These are phyloP conservation scores for Nemania sp. DNA, from an alignment of 2,329 filamentous ascomycete genomes.

Conservation along the genomic window DNA sequence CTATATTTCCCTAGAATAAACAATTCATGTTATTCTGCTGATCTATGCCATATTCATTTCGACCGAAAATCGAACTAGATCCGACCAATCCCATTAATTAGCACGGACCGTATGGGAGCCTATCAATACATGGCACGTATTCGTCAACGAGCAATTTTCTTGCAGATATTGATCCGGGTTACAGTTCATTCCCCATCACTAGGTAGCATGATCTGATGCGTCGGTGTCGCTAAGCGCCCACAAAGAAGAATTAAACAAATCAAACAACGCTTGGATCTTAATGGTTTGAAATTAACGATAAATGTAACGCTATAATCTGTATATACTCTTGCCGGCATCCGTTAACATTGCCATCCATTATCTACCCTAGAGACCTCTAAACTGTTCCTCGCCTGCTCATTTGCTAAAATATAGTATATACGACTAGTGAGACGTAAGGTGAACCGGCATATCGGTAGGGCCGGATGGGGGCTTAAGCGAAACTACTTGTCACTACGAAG, in stretches of 20 bases:
- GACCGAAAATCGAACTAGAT: no score
- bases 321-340: background rate
- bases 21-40: no score
- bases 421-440: background rate
- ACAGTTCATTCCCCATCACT: background rate
- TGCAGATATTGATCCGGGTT: background rate
- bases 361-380: background rate
- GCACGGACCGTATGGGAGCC: no score
- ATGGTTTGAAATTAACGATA: no score
- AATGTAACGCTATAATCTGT: background rate
- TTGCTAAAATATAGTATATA: background rate
- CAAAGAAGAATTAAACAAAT: no score
- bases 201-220: background rate
- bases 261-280: no score
- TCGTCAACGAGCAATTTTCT: no score
- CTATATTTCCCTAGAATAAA: no score
- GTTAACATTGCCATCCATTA: background rate
- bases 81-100: no score
- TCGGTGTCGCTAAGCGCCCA: background rate
- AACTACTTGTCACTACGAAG: conserved; percentile 59
- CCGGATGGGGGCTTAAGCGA: conserved; percentile 47
- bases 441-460: background rate
- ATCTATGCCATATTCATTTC: no score
- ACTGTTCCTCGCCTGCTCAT: background rate
- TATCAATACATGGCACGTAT: no score